Base-by-base conservation (phyloP, 108 stramenopile genomes). In the Cyclotella atomus region DNA sequence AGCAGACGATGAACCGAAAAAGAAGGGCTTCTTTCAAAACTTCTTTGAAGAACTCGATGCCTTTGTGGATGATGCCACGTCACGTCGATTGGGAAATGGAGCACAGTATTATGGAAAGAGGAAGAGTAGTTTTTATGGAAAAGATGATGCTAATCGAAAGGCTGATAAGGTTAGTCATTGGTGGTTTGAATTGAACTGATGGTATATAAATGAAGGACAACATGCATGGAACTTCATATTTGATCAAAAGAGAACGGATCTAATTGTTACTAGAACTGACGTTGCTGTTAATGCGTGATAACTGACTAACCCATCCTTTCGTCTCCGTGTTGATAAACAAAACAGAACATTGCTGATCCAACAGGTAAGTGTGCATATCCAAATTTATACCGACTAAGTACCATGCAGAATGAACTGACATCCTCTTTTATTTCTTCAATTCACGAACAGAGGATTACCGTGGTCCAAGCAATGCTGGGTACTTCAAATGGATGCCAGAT, bases 41-140 rank as follows among this genome's bases (percentile, higher is more conserved):
- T 93, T 95, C 50, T 93, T 92, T 55, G 79, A 84, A 52, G 92
- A 93, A 59, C 68, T 95, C 25, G 95, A 95, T 81, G 89, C 89
- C 30, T 95, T 95, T 75, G 86, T 95, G 2, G 94, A 95, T 60
- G 94, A 95, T 84, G 94, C 94, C 0, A 93, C 89, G 10, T 84
- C 84, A 23, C 82, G 95, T 44, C 71, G 91, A 35, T 68, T 93
- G 0, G 95, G 92, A 36, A 82, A 81, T 64, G 95, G 95, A 16
- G 87, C 89, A 43, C 76, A 83, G 34, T 95, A 90, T 60, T 93
- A 93, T 66, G 95, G 95, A 36, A 95, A 95, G 63, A 63, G 91
- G 35, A 92, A 89, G 73, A 84, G 82, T 25, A 72, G 72, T 54
- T 89, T 87, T 49, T 87, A 87, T 74, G 91, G 89, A 45, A 65